Conservation (phyloP, 1,139 yeast genomes). For the Taphrina pruni region DNA sequence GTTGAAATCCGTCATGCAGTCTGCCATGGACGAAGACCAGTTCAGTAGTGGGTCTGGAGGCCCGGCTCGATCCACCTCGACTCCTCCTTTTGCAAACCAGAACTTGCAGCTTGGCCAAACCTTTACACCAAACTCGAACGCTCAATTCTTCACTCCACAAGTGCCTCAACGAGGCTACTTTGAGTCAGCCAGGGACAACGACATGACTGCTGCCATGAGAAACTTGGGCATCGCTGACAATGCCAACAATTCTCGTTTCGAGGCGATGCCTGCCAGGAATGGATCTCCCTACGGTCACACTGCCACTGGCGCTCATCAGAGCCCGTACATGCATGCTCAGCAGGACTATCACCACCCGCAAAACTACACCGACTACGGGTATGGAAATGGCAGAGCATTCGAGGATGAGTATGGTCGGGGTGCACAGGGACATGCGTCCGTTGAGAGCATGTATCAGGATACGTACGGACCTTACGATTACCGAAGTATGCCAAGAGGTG, state of each 20-base stretch:
- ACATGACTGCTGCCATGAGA: constrained; percentile 26
- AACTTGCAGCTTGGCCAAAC: background rate
- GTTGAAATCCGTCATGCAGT: constrained; percentile 35
- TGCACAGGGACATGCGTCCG: constrained; percentile 11
- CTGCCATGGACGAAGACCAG: constrained; percentile 28
- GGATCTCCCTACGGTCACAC: constrained; percentile 29
- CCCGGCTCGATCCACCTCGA: constrained; percentile 35
- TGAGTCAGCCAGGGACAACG: constrained; percentile 23
- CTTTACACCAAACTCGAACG: constrained; percentile 32
- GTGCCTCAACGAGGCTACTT: constrained; percentile 32
- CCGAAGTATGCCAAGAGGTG: constrained; percentile 35
- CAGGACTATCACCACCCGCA: constrained; percentile 24
- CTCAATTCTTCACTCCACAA: constrained; percentile 37
- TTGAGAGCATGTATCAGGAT: constrained; percentile 22
- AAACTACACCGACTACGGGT: constrained; percentile 23
- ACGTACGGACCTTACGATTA: constrained; percentile 28
- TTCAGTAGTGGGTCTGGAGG: constrained; percentile 25
- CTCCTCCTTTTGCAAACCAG: constrained; percentile 34
- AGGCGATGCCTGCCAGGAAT: background rate
- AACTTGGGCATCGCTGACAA: constrained; percentile 11
- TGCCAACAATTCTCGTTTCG: constrained; percentile 18
- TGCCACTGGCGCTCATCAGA: background rate
- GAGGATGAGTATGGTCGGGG: constrained; percentile 20
- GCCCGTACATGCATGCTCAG: constrained; percentile 8
- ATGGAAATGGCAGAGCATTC: constrained; percentile 17